These are phyloP conservation scores for Curvularia spicifera DNA, from an alignment of 2,329 filamentous ascomycete species.

Conservation along the genomic window DNA sequence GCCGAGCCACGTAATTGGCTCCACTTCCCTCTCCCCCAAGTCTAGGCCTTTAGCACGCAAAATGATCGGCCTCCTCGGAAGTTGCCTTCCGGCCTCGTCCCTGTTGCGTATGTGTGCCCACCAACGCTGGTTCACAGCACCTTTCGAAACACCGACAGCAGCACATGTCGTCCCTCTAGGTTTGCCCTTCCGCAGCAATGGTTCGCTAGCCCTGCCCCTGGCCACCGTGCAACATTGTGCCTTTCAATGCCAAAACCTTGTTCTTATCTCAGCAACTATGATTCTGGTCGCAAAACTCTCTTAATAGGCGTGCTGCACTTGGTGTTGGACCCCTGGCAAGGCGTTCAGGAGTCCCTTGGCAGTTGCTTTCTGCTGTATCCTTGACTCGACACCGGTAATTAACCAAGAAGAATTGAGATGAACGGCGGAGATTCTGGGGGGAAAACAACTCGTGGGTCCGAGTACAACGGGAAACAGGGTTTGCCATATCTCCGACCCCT, in stretches of 20 bases:
- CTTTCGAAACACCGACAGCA: background rate
- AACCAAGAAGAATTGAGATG: background rate
- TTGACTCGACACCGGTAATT: background rate
- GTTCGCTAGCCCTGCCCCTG: background rate
- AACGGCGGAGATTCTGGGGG: background rate
- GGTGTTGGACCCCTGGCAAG: background rate
- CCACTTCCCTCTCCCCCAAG: constrained; percentile 1
- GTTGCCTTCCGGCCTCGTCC: background rate
- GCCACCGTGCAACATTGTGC: background rate
- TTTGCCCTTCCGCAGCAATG: background rate
- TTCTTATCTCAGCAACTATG: background rate
- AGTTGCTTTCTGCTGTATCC: background rate
- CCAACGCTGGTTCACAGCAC: background rate
- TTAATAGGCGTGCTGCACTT: background rate
- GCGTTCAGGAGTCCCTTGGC: background rate
- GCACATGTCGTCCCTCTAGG: background rate
- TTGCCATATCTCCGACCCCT: background rate
- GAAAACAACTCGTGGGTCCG: background rate
- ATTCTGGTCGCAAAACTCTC: background rate
- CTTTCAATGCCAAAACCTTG: background rate
- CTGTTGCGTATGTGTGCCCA: background rate
- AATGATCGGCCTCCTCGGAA: background rate
- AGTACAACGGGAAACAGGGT: background rate
- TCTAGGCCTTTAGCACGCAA: background rate
- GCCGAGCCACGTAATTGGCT: constrained; percentile 14